Conservation (phyloP, 306 rosid genomes). For the Quercus suber region DNA sequence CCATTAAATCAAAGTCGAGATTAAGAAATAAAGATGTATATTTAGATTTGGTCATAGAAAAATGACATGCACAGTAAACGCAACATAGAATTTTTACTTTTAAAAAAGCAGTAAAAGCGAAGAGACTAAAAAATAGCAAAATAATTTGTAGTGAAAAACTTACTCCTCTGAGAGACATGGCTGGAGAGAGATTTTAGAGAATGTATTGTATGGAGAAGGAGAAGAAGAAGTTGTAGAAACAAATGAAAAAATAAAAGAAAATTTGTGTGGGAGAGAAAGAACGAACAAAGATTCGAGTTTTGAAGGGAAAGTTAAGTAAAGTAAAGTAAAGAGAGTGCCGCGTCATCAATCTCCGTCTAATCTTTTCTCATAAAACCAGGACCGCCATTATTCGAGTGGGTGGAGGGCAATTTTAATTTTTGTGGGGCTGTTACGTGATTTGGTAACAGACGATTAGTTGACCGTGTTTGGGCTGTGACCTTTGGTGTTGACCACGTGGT, state of each 20-base stretch:
- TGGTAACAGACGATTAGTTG: background rate
- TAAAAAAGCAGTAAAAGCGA: no score
- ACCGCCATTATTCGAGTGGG: background rate
- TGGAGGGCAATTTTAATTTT: background rate
- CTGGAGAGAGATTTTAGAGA: constrained; percentile 3
- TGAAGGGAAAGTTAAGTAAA: background rate
- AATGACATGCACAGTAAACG: background rate
- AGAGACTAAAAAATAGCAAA: background rate
- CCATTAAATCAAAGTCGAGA: background rate
- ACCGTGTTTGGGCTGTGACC: no score
- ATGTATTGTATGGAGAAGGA: constrained; percentile 18
- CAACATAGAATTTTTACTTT: no score
- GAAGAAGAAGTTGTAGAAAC: constrained; percentile 14
- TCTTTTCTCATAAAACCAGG: background rate
- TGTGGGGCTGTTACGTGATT: background rate
- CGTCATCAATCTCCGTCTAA: background rate
- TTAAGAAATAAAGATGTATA: background rate
- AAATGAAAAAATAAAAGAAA: background rate
- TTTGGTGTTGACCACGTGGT: no score
- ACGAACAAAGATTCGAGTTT: background rate
- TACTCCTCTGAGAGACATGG: constrained; percentile 66
- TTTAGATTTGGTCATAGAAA: background rate
- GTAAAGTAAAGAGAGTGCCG: background rate
- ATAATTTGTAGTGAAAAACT: constrained; percentile 21
- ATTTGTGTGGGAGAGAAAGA: background rate